Conservation (phyloP, 305 asterid species). For the Rubia peregrina region DNA sequence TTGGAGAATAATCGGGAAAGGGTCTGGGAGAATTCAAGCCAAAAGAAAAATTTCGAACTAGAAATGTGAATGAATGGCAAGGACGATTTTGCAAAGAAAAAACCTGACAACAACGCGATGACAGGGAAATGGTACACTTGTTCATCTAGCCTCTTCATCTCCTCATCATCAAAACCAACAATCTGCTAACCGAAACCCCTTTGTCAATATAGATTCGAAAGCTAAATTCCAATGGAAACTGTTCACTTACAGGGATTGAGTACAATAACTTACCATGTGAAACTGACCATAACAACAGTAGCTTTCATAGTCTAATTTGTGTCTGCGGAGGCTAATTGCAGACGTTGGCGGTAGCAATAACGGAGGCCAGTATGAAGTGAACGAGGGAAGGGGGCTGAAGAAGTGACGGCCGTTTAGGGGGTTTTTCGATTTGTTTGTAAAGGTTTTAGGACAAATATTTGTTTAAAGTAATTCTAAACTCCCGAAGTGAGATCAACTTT, state of each 20-base stretch:
- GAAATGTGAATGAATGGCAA: constrained; percentile 26
- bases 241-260: neutral
- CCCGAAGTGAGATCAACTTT: no score
- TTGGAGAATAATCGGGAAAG: constrained; percentile 80
- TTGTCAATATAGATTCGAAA: neutral
- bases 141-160: constrained; percentile 45
- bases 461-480: neutral
- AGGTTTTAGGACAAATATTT: neutral
- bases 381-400: neutral
- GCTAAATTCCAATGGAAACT: neutral
- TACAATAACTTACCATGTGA: neutral
- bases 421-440: neutral
- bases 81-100: constrained; percentile 27
- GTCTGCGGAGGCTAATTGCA: neutral
- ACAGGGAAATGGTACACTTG: constrained; percentile 37
- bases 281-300: neutral
- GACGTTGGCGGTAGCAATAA: neutral
- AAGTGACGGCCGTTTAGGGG: neutral
- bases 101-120: constrained; percentile 28
- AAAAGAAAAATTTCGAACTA: constrained; percentile 21
- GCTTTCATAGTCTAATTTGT: neutral
- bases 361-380: neutral
- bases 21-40: constrained; percentile 36
- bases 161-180: constrained; percentile 6
- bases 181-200: neutral